phyloP scores from a whole-genome alignment of 148 eudicot genomes.

The Mesembryanthemum crystallinum region DNA sequence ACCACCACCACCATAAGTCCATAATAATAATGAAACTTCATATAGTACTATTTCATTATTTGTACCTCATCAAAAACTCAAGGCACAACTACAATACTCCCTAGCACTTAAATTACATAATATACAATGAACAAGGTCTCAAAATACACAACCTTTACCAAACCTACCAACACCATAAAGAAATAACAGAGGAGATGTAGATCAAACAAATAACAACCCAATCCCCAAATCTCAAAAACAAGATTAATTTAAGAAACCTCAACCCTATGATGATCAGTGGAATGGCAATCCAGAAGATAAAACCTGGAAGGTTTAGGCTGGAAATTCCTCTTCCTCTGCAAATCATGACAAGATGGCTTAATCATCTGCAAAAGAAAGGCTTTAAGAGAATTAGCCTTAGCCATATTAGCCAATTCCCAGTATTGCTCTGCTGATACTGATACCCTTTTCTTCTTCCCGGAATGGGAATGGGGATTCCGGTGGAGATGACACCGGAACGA shows the following conservation, averaged over 20 bases:
- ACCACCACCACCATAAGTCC: neutral
- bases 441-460: neutral
- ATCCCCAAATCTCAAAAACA: neutral
- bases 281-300: slow-evolving; percentile 11
- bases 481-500: slow-evolving; percentile 57
- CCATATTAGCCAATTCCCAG: slow-evolving; percentile 22
- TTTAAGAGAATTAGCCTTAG: slow-evolving; percentile 30
- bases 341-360: slow-evolving; percentile 43
- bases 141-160: neutral
- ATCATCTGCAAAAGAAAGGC: slow-evolving; percentile 40
- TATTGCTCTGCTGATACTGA: neutral
- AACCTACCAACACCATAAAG: neutral
- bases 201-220: neutral
- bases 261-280: slow-evolving; percentile 11
- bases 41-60: neutral
- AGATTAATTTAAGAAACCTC: slow-evolving; percentile 18
- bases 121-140: neutral
- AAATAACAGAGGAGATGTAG: neutral
- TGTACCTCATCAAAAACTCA: slow-evolving; percentile 21
- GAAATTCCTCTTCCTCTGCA: slow-evolving; percentile 38
- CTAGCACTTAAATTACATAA: neutral
- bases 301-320: slow-evolving; percentile 47
- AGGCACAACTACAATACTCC: neutral
- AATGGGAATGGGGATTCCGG: slow-evolving; percentile 24
- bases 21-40: neutral